phyloP scores from a whole-genome alignment of 352 stramenopile species.

The Pythium volutum region DNA sequence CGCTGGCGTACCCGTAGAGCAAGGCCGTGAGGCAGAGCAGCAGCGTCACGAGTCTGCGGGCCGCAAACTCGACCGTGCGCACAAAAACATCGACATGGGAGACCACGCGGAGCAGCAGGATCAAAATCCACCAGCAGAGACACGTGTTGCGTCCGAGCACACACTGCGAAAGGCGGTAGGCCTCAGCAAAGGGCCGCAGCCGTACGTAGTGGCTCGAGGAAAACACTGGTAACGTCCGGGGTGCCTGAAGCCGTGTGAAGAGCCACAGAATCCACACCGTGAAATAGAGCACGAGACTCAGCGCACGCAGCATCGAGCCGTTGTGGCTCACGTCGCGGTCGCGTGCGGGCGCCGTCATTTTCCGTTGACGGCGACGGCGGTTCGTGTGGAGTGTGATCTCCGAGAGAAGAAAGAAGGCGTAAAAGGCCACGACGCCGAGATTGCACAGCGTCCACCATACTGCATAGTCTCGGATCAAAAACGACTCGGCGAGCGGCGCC shows the following conservation, averaged over 20 bases:
- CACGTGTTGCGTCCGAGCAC: conserved; percentile 37
- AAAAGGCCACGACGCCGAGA: conserved; percentile 36
- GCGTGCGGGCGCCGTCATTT: not conserved
- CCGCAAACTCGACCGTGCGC: conserved; percentile 30
- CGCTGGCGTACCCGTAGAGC: conserved; percentile 45
- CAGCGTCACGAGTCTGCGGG: conserved; percentile 33
- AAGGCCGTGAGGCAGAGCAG: conserved; percentile 32
- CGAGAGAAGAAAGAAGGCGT: conserved; percentile 43
- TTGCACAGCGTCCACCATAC: conserved; percentile 30
- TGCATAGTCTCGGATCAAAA: conserved; percentile 33
- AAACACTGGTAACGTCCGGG: conserved; percentile 29
- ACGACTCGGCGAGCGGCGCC: conserved; percentile 40
- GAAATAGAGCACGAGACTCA: conserved; percentile 37
- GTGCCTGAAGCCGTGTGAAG: conserved; percentile 38
- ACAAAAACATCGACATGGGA: conserved; percentile 41
- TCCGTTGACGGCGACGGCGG: conserved; percentile 22
- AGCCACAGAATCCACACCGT: conserved; percentile 44
- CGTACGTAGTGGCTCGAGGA: conserved; percentile 28
- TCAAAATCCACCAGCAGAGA: conserved; percentile 40
- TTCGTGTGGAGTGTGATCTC: conserved; percentile 34
- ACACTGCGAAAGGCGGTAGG: conserved; percentile 35
- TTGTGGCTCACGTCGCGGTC: conserved; percentile 27
- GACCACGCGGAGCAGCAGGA: conserved; percentile 41
- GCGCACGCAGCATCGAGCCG: conserved; percentile 27
- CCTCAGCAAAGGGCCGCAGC: conserved; percentile 37